Evolutionary conservation across 768 basidiomycete genomes (phyloP).

Genomic region (Candolleomyces eurysporus): DNA sequence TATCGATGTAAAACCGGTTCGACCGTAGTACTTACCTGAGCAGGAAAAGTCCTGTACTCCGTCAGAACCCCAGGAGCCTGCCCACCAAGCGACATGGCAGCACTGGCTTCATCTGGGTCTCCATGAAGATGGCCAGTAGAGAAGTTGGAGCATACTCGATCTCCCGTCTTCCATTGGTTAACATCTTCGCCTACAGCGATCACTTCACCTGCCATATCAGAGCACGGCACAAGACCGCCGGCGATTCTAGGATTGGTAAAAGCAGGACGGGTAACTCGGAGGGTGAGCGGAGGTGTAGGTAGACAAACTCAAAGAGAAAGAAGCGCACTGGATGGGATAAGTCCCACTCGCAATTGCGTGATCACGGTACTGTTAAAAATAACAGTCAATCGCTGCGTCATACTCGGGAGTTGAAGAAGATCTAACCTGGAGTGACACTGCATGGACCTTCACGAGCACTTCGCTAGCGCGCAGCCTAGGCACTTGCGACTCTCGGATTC

Average conservation of each 20-base stretch:
- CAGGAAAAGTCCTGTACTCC: conserved; percentile 45
- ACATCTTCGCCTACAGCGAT: conserved; percentile 43
- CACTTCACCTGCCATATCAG: conserved; percentile 60
- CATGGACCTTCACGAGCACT: conserved; percentile 54
- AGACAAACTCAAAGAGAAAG: not conserved
- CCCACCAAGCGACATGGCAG: conserved; percentile 41
- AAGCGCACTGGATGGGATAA: conserved; percentile 32
- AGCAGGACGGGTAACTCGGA: not conserved
- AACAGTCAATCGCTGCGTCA: not conserved
- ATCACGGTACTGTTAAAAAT: conserved; percentile 44
- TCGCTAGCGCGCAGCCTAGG: conserved; percentile 40
- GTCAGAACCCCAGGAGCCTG: conserved; percentile 50
- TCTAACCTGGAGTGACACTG: conserved; percentile 53
- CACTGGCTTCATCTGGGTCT: conserved; percentile 30
- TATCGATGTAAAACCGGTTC: not conserved
- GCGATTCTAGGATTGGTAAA: conserved; percentile 7
- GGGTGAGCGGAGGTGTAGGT: too few species aligned
- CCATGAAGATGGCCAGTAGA: conserved; percentile 47
- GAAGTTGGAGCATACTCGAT: conserved; percentile 57
- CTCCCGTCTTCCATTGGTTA: conserved; percentile 51
- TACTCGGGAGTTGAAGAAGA: not conserved
- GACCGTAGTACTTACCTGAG: conserved; percentile 2
- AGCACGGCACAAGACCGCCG: conserved; percentile 33
- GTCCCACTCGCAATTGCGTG: conserved; percentile 36
- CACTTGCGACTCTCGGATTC: conserved; percentile 23